Base-by-base conservation (phyloP, 2,329 filamentous ascomycete genomes). In the Clonostachys rosea region DNA sequence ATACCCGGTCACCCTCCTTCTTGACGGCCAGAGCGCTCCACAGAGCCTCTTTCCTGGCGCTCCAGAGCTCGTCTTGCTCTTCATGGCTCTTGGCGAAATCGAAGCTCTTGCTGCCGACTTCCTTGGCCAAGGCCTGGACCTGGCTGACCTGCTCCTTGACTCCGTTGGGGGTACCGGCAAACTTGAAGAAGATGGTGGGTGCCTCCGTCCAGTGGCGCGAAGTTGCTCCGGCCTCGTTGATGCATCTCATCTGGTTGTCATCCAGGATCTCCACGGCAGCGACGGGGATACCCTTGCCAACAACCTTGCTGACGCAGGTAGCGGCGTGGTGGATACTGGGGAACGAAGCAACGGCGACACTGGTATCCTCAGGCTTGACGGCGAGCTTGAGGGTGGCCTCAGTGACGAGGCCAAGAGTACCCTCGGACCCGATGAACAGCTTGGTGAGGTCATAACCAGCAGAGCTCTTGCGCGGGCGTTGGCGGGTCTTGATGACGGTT, bases 251-350 rank as follows among this genome's bases (percentile, higher is more conserved):
- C 71, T 95, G 91, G 48, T 91, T 86, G 61, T 95, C 91, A 68
- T 96, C 91, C 30, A 96, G 74, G 49, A 96, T 87, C 69, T 96
- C 91, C 40, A 96, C 83, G n/a, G 91, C 91, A 1, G 91, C 91
- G 40, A 96, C 84, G 33, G 88, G 89, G 11, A 96, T 80, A 24
- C 90, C 91, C 46, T 86, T 79, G 41, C 81, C 82, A 5, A 96
- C 91, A 11, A 96, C 89, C 47, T 78, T 78, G 54, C 85, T 83
- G 3, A 94, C 91, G 62, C 89, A 95, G 59, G 85, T 78, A 14
- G 89, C 89, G 2, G 90, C 90, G 53, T 81, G 72, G 42, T 86
- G 82, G 52, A 95, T 70, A 30, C 68, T 61, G 9, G 67, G 66
- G 61, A 79, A 79, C 47, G 70, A 69, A 43, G 79, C 81, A 14